Base-by-base conservation (phyloP, 441 rosid genomes). In the Sinapis alba region DNA sequence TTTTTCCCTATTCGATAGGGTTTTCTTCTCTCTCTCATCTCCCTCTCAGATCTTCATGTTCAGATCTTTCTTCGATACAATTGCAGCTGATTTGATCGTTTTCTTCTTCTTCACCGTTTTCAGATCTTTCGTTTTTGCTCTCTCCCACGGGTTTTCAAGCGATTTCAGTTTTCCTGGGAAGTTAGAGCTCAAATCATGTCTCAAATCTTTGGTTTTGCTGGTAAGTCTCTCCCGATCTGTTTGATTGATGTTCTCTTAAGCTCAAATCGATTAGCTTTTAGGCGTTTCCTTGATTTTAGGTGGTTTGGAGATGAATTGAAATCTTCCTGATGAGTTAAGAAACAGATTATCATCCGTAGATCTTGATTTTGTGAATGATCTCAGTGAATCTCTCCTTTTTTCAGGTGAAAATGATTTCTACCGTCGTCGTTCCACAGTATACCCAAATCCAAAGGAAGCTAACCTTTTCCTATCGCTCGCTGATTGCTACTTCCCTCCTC, bases 1-100 rank as follows among this genome's bases (percentile, higher is more conserved):
- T 91, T 86, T 92, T 84, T 74, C 96, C 98, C 98, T 88, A 80
- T 84, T 69, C 67, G 41, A 76, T 86, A 85, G 95, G 97, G 95
- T 87, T 90, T 65, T 66, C 57, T 15, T 24, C 27, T 24, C 47
- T 26, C 62, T 66, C 83, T 59, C 71, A 8, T 54, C 59, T 4
- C 11, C 3, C n/a, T n/a, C n/a, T n/a, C n/a, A n/a, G 11, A 30
- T 79, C 89, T 85, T 77, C 86, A 90, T 90, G 96, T 88, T 80
- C 65, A 36, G 85, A 9, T 23, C 77, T 77, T 70, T 67, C 76
- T 73, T 50, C 62, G 62, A 21, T 47, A 21, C 68, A 23, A 30
- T 66, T 71, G 6, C 8, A 69, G 73, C 77, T 24, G 74, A 76
- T 72, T 24, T 74, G 0, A 59, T 62, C 62, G 18, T 81, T 18